A percentile compares a stretch with the other conserved stretches of the same genome.
These are phyloP conservation scores for Thraustochytrium sp. DNA, from an alignment of 352 stramenopile species.

Conservation along the genomic window DNA sequence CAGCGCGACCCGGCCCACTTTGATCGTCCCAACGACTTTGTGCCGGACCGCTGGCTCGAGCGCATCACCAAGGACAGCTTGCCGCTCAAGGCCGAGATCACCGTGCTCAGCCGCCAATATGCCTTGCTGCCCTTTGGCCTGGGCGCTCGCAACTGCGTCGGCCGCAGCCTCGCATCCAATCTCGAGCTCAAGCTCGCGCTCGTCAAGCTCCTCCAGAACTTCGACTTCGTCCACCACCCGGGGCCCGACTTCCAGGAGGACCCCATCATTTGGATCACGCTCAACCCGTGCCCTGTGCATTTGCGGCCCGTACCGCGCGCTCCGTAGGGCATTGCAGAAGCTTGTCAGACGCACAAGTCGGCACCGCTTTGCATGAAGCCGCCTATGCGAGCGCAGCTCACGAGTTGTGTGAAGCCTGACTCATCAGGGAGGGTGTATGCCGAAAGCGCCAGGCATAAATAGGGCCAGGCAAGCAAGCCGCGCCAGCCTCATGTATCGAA, in stretches of 20 bases:
- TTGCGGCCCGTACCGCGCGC: background rate
- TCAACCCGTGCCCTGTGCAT: background rate
- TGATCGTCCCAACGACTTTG: conserved; percentile 13
- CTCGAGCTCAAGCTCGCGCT: too few species aligned
- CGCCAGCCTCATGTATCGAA: too few species aligned
- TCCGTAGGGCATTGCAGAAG: too few species aligned
- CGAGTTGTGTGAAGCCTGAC: too few species aligned
- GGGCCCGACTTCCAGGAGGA: background rate
- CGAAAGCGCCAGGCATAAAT: too few species aligned
- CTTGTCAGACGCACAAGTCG: too few species aligned
- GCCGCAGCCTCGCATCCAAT: background rate
- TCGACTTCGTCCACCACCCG: too few species aligned
- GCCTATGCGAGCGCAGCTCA: too few species aligned
- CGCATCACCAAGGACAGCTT: background rate
- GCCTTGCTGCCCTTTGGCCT: background rate
- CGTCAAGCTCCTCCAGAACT: too few species aligned
- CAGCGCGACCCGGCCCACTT: background rate
- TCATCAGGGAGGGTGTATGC: too few species aligned
- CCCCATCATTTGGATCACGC: background rate
- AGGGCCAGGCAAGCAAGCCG: too few species aligned
- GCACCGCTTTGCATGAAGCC: too few species aligned
- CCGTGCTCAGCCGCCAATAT: background rate
- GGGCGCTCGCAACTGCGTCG: background rate
- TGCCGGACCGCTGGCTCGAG: conserved; percentile 19
- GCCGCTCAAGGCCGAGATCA: background rate